phyloP scores from a whole-genome alignment of 257 asterid species.

The Craterostigma plantagineum region DNA sequence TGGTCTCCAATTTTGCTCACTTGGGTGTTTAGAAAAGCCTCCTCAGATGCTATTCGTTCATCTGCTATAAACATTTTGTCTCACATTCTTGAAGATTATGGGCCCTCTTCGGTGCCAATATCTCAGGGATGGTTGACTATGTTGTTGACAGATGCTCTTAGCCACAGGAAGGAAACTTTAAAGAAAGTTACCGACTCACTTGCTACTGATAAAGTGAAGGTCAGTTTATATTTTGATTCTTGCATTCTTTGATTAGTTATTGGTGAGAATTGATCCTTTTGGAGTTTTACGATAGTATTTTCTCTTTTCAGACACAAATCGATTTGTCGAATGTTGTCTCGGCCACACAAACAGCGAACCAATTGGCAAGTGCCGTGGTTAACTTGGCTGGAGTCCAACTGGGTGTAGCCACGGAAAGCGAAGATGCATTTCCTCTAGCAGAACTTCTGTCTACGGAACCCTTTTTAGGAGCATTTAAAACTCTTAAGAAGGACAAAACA shows the following conservation, averaged over 20 bases:
- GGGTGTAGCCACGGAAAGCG: constrained; percentile 46
- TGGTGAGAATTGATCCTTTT: not conserved
- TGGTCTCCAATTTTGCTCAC: constrained; percentile 86
- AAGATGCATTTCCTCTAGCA: constrained; percentile 51
- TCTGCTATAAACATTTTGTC: constrained; percentile 83
- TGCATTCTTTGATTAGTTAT: not conserved
- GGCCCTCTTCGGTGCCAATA: constrained; percentile 77
- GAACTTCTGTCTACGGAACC: constrained; percentile 84
- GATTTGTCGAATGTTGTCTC: constrained; percentile 70
- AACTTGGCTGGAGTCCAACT: constrained; percentile 75
- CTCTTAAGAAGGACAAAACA: constrained; percentile 56
- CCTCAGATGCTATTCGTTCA: constrained; percentile 48
- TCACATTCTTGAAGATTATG: constrained; percentile 84
- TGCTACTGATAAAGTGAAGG: constrained; percentile 71
- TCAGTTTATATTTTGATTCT: constrained; percentile 15
- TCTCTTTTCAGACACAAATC: constrained; percentile 69
- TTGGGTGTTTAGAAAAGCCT: constrained; percentile 61
- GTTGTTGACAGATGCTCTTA: constrained; percentile 50
- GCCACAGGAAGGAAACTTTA: constrained; percentile 39
- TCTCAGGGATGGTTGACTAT: constrained; percentile 97
- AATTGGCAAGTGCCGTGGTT: constrained; percentile 75
- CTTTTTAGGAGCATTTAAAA: constrained; percentile 55
- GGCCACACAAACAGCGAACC: constrained; percentile 73
- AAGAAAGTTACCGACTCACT: constrained; percentile 41
- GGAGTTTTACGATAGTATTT: constrained; percentile 11